A percentile compares a stretch with the other conserved stretches of the same genome.
Conservation (phyloP, 2,329 filamentous ascomycete genomes). For the Magnaporthiopsis rhizophila region DNA sequence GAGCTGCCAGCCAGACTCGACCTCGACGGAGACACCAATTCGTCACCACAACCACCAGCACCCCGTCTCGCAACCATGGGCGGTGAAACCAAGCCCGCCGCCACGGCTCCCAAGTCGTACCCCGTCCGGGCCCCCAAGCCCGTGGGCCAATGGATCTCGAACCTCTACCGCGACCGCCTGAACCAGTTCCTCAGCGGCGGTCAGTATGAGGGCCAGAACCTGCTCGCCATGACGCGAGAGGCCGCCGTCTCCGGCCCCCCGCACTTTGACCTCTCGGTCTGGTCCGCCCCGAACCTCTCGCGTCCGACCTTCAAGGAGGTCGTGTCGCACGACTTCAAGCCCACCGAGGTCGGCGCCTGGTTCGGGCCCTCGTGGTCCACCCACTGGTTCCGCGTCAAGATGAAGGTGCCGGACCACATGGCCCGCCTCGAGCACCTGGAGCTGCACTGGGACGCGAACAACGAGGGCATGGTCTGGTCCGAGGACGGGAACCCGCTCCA, state of each 20-base stretch:
- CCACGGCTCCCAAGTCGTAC: slow-evolving; percentile 12
- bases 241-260: slow-evolving; percentile 58
- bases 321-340: slow-evolving; percentile 62
- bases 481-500: slow-evolving; percentile 85
- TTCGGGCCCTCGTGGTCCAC: slow-evolving; percentile 94
- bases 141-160: slow-evolving; percentile 17
- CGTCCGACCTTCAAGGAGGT: slow-evolving; percentile 86
- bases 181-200: slow-evolving; percentile 16
- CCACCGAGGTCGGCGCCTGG: slow-evolving; percentile 64
- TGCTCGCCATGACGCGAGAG: slow-evolving; percentile 59
- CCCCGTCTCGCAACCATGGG: slow-evolving; percentile 13
- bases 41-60: not conserved
- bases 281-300: slow-evolving; percentile 69
- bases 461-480: slow-evolving; percentile 91
- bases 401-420: slow-evolving; percentile 70
- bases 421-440: slow-evolving; percentile 66
- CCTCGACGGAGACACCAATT: not conserved
- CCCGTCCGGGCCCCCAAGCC: slow-evolving; percentile 17
- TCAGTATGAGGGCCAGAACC: slow-evolving; percentile 18
- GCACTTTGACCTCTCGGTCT: slow-evolving; percentile 77
- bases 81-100: slow-evolving; percentile 12
- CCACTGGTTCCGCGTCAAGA: slow-evolving; percentile 90
- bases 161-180: slow-evolving; percentile 17
- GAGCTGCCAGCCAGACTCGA: not conserved
- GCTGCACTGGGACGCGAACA: slow-evolving; percentile 92